Base-by-base conservation (phyloP, 345 rosid species). In the Salix viminalis region DNA sequence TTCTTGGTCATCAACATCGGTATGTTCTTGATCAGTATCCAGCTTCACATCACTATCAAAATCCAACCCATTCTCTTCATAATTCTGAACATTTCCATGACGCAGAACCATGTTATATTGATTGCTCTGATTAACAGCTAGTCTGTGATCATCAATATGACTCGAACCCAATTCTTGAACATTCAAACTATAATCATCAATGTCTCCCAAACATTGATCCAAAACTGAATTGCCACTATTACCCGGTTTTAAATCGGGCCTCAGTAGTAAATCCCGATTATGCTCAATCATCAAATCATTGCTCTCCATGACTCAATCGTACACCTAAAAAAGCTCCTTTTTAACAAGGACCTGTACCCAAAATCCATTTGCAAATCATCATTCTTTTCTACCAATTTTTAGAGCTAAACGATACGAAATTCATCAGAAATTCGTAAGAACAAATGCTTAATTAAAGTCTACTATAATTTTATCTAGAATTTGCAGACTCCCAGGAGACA, bases 1-100 rank as follows among this genome's bases (percentile, higher is more conserved):
- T 44, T 71, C 82, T 65, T 75, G 50, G 24, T 76, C 46, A 23
- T 16, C 77, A 46, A 7, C n/a, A 69, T 70, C 74, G 11, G 16
- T 52, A 65, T 32, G 76, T 64, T 69, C 76, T 13, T 77, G 64
- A 65, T 48, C 32, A 41, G 74, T 60, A 67, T 37, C 56, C 54
- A 72, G 68, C 26, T 60, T 54, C 54, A 64, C 36, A 37, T 41
- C 54, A 64, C 83, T 77, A 69, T 80, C 85, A 67, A 85, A 66
- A 77, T 7, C 56, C 21, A 37, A 10, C 14, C 9, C 73, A 70
- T 72, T 58, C 50, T 77, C 76, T 30, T 76, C 72, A 44, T 44
- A 73, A 64, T 64, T 44, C 36, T 67, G 80, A 65, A 68, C 52
- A 42, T 30, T 32, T 13, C 15, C 70, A 64, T 37, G 39, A 67